Evolutionary conservation across 2,329 filamentous ascomycete genomes (phyloP).

Genomic region (Cryoendolithus antarcticus): DNA sequence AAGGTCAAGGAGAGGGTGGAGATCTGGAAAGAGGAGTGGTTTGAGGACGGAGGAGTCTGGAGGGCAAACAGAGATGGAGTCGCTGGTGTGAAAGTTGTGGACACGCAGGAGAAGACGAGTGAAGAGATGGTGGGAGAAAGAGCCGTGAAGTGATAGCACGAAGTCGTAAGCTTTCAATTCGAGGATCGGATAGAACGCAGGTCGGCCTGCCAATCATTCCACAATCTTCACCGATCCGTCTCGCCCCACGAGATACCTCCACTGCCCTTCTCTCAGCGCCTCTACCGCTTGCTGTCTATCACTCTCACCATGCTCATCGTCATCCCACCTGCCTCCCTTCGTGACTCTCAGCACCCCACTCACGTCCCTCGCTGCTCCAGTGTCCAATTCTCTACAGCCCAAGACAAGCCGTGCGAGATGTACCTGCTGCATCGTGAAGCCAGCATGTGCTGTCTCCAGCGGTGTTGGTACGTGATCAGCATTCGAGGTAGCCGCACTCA

Average conservation of each 20-base stretch:
- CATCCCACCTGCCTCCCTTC: slow-evolving; percentile 36
- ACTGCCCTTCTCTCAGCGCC: slow-evolving; percentile 48
- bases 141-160: too few species aligned
- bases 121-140: too few species aligned
- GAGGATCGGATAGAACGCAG: too few species aligned
- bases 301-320: slow-evolving; percentile 8
- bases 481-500: slow-evolving; percentile 35
- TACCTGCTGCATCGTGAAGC: slow-evolving; percentile 59
- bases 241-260: slow-evolving; percentile 66
- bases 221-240: slow-evolving; percentile 57
- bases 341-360: slow-evolving; percentile 77
- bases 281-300: not conserved
- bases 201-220: slow-evolving; percentile 45
- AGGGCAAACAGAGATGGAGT: slow-evolving; percentile 72
- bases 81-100: slow-evolving; percentile 32
- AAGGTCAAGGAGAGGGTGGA: slow-evolving; percentile 77
- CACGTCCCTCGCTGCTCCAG: slow-evolving; percentile 79
- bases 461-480: slow-evolving; percentile 36
- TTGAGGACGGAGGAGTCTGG: slow-evolving; percentile 70
- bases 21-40: slow-evolving; percentile 90
- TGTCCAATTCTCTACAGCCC: slow-evolving; percentile 65
- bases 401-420: slow-evolving; percentile 63
- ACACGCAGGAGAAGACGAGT: not conserved
- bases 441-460: slow-evolving; percentile 57
- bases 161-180: too few species aligned